Conservation (phyloP, 345 rosid species). For the Sonneratia caseolaris region DNA sequence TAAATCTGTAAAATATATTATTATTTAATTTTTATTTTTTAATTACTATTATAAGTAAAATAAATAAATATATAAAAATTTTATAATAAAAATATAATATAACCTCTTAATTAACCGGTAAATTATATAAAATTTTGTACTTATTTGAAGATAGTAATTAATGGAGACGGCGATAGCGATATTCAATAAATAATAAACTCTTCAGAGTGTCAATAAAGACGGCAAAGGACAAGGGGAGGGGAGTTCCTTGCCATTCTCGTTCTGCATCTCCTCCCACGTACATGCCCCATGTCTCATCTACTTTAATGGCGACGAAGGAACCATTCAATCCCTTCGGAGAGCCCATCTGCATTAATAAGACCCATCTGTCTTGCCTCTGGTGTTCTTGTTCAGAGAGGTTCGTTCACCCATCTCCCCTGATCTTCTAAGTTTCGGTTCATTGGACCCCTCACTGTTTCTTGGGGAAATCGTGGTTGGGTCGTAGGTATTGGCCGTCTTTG, state of each 20-base stretch:
- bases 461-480: neutral
- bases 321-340: conserved; percentile 6
- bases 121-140: too few species aligned
- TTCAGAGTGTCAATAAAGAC: neutral
- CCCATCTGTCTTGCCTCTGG: neutral
- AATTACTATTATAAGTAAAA: too few species aligned
- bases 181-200: neutral
- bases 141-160: too few species aligned
- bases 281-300: neutral
- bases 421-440: neutral
- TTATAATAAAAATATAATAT: too few species aligned
- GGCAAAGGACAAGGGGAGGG: neutral
- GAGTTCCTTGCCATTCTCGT: neutral
- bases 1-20: too few species aligned
- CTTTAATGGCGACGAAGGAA: conserved; percentile 8
- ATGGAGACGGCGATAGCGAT: too few species aligned
- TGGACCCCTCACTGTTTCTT: neutral
- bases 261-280: neutral
- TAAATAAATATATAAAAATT: too few species aligned
- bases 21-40: too few species aligned
- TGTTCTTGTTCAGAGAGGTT: neutral
- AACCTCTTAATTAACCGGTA: too few species aligned
- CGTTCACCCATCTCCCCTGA: neutral
- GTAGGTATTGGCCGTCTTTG: too few species aligned
- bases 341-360: conserved; percentile 2